Evolutionary conservation across 2,329 filamentous ascomycete species (phyloP).

Genomic region (Ophiostoma sp.): DNA sequence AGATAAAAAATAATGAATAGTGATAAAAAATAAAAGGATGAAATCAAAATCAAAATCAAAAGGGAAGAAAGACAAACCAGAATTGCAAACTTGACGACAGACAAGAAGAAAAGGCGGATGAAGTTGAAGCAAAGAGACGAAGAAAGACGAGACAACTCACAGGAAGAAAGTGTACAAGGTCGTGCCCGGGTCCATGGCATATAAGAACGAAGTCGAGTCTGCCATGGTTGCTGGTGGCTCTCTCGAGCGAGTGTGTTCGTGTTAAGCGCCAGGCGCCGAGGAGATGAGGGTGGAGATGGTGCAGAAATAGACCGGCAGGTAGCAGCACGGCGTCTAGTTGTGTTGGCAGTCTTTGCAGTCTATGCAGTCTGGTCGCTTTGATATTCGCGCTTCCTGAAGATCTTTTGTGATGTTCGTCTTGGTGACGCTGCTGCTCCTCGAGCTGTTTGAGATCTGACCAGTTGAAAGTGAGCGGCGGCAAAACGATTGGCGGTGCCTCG

Average conservation of each 20-base stretch:
- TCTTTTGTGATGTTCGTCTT: not conserved
- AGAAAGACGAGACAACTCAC: conserved; percentile 44
- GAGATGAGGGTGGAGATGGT: conserved; percentile 14
- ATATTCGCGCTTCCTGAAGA: conserved; percentile 9
- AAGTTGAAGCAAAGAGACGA: not conserved
- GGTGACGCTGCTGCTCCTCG: not conserved
- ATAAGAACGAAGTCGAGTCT: not conserved
- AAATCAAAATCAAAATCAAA: conserved; percentile 22
- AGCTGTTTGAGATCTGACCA: not conserved
- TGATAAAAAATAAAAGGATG: not conserved
- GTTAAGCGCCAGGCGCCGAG: conserved; percentile 13
- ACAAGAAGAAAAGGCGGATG: not conserved
- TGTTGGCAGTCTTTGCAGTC: not conserved
- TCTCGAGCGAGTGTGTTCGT: too few relatives aligned
- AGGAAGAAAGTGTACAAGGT: conserved; percentile 65
- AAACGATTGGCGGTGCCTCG: not conserved
- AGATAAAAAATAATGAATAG: conserved; percentile 17
- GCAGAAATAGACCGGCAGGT: conserved; percentile 6
- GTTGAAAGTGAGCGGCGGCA: not conserved
- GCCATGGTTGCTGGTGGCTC: not conserved
- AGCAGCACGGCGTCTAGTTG: conserved; percentile 11
- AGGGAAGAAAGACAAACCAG: not conserved
- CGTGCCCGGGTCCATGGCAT: conserved; percentile 54
- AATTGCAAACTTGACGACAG: not conserved
- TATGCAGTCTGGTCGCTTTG: not conserved